Evolutionary conservation across 2,329 filamentous ascomycete genomes (phyloP).

Genomic region (Epicoccum sorghinum): DNA sequence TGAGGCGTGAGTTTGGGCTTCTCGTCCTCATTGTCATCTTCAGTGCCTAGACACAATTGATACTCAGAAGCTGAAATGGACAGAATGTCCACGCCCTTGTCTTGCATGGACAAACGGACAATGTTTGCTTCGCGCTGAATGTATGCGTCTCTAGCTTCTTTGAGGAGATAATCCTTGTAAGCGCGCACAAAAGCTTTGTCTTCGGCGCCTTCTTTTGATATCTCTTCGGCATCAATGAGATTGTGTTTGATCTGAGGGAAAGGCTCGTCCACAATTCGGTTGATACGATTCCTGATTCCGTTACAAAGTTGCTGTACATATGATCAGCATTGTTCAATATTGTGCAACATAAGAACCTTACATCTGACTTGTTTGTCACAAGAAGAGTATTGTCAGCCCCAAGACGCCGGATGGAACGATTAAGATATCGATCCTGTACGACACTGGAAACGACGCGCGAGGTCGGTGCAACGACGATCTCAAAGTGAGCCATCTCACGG

Average conservation of each 20-base stretch:
- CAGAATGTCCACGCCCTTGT: slow-evolving; percentile 4
- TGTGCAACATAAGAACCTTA: background rate
- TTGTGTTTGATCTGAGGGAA: background rate
- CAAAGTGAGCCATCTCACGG: slow-evolving; percentile 17
- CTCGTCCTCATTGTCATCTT: background rate
- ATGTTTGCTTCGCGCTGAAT: slow-evolving; percentile 9
- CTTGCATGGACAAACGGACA: background rate
- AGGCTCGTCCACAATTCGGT: background rate
- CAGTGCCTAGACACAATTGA: background rate
- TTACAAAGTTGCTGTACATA: background rate
- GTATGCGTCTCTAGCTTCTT: slow-evolving; percentile 2
- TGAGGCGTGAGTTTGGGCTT: background rate
- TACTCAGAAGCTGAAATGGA: slow-evolving; percentile 10
- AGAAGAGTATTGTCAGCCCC: slow-evolving; percentile 15
- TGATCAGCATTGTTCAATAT: background rate
- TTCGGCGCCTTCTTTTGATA: background rate
- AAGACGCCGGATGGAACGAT: slow-evolving; percentile 8
- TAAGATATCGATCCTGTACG: slow-evolving; percentile 8
- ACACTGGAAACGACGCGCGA: slow-evolving; percentile 7
- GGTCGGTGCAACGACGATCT: slow-evolving; percentile 19
- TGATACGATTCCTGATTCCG: background rate
- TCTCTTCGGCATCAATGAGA: background rate
- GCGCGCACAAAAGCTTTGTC: background rate
- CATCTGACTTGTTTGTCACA: slow-evolving; percentile 21
- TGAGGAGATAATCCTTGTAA: background rate